Base-by-base conservation (phyloP, 208 protist species). In the Borovskyia barvae region DNA sequence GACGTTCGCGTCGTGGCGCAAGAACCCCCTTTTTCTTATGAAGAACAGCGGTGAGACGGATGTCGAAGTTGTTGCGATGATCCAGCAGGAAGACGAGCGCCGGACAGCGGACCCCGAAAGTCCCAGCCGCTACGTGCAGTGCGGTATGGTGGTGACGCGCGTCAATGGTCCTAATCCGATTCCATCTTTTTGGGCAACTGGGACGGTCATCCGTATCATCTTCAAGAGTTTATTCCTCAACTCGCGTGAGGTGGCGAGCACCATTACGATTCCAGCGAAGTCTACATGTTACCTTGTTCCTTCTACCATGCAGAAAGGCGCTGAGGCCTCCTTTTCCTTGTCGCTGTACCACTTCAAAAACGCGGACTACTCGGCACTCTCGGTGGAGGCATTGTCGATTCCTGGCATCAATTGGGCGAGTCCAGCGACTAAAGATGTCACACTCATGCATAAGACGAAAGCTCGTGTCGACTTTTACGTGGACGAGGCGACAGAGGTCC, bases 171-270 rank as follows among this genome's bases (percentile, higher is more conserved):
- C 52, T 1, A 77, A 73, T 22, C 66, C 63, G 14, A 72, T 78
- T 9, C 70, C 85, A 1, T 85, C 80, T 14, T 78, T 80, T 52
- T 77, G 62, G 53, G 68, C 88, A 25, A 92, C 85, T 0, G 66
- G 75, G 29, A 88, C 88, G 75, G 88, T 80, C 57, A 75, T 88
- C 56, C 77, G 73, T 35, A 35, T 69, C 3, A 56, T 82, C 4
- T 67, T 71, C 70, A 88, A 88, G 62, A 79, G 81, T 53, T 77
- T 92, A 50, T 93, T 86, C 68, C 52, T 93, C 19, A 89, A 90
- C 62, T 85, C 80, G 24, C 77, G 87, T n/a, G 82, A 93, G 43
- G 76, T 83, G 33, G 57, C 80, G 11, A 87, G 80, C 60, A 42
- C 53, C 9, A 45, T 93, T 7, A 79, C 66, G 3, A 55, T 93